These are phyloP conservation scores for Cantharellus anzutake DNA, from an alignment of 768 basidiomycete genomes.

Conservation along the genomic window DNA sequence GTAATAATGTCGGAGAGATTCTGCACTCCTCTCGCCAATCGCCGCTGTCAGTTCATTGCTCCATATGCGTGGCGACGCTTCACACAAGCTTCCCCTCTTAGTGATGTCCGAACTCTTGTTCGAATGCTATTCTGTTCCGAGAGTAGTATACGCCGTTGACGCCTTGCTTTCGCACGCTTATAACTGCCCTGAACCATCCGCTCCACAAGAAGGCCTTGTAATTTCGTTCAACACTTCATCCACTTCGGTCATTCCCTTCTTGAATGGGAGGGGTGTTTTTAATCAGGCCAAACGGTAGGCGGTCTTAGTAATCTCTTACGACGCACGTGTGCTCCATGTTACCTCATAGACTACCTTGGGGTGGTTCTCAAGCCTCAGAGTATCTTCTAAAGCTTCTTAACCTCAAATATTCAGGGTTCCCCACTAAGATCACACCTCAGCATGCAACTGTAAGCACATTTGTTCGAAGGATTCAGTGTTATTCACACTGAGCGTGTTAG, in stretches of 20 bases:
- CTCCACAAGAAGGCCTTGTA: conserved; percentile 55
- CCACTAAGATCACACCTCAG: conserved; percentile 52
- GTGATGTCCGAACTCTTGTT: conserved; percentile 95
- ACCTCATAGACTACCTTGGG: conserved; percentile 74
- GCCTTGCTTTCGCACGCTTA: conserved; percentile 84
- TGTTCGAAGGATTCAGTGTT: background rate
- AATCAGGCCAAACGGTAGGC: conserved; percentile 70
- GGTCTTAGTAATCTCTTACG: background rate
- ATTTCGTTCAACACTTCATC: conserved; percentile 84
- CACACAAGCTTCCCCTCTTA: conserved; percentile 15
- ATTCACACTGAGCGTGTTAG: conserved; percentile 22
- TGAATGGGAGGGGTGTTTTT: conserved; percentile 65
- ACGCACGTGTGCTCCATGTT: background rate
- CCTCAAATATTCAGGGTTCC: conserved; percentile 87
- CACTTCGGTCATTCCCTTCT: conserved; percentile 77
- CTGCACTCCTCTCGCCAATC: conserved; percentile 72
- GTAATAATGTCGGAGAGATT: conserved; percentile 87
- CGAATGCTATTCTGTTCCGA: conserved; percentile 76
- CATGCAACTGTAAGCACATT: conserved; percentile 53
- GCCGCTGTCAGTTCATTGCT: conserved; percentile 41
- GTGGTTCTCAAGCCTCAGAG: conserved; percentile 74
- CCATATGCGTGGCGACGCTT: background rate
- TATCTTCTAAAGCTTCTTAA: conserved; percentile 86
- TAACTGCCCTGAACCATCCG: conserved; percentile 31
- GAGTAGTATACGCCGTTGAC: conserved; percentile 75